Conservation (phyloP, 2,329 filamentous ascomycete genomes). For the Penicillium sp. region DNA sequence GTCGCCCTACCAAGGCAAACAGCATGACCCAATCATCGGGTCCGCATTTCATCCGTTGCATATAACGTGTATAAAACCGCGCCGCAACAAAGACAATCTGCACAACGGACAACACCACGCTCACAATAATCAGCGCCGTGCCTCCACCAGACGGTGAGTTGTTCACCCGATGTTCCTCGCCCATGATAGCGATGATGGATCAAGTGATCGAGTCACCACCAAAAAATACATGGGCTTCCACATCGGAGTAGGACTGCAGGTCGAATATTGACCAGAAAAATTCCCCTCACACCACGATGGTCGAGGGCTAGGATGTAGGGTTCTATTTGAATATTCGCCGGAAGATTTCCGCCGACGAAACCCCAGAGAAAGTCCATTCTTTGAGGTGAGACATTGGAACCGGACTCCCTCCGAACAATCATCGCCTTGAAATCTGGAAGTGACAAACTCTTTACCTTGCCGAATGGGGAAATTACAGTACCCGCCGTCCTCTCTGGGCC, state of each 20-base stretch:
- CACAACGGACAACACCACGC: conserved; percentile 22
- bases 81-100: conserved; percentile 28
- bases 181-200: background rate
- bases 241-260: background rate
- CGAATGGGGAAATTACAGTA: background rate
- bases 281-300: background rate
- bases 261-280: background rate
- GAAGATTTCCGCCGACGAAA: background rate
- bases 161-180: background rate
- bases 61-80: conserved; percentile 29
- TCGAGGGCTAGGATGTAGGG: background rate
- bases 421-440: background rate
- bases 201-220: background rate
- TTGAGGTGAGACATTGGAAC: background rate
- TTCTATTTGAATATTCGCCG: background rate
- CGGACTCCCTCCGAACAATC: background rate
- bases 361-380: background rate
- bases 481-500: background rate
- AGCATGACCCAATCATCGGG: conserved; percentile 32
- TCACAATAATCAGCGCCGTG: conserved; percentile 21
- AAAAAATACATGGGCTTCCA: background rate
- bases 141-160: background rate
- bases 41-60: conserved; percentile 22
- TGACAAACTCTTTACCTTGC: background rate
- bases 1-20: conserved; percentile 26